Conservation (phyloP, 1,284 basidiomycete species). For the Pholiota adiposa region DNA sequence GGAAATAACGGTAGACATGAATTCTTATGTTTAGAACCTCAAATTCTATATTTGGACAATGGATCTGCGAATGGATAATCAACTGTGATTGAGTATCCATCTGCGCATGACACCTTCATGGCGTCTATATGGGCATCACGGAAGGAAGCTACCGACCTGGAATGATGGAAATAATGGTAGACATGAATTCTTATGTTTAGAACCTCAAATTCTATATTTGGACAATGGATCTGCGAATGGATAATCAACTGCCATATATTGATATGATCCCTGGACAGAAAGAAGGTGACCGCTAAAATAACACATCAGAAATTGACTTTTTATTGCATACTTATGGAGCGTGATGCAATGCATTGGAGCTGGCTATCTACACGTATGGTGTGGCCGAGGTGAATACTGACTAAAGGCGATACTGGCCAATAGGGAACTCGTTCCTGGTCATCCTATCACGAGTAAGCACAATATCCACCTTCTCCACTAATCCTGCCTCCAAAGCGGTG, state of each 20-base stretch:
- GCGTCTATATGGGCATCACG: background rate
- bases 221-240: background rate
- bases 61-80: background rate
- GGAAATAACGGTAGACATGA: background rate
- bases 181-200: too few relatives aligned
- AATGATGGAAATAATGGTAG: background rate
- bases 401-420: background rate
- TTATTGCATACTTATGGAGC: too few relatives aligned
- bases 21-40: too few relatives aligned
- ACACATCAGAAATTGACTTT: too few relatives aligned
- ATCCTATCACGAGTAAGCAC: background rate
- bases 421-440: background rate
- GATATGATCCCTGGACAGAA: background rate
- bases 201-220: background rate
- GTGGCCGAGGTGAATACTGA: too few relatives aligned
- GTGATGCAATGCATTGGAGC: too few relatives aligned
- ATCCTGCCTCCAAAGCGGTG: background rate
- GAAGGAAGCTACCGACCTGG: background rate
- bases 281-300: too few relatives aligned
- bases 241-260: background rate
- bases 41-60: background rate
- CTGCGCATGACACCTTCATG: background rate
- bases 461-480: slow-evolving; percentile 1
- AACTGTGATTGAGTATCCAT: too few relatives aligned
- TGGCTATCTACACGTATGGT: too few relatives aligned